These are phyloP conservation scores for Trichoderma sp. DNA, from an alignment of 2,329 filamentous ascomycete species.

Conservation along the genomic window DNA sequence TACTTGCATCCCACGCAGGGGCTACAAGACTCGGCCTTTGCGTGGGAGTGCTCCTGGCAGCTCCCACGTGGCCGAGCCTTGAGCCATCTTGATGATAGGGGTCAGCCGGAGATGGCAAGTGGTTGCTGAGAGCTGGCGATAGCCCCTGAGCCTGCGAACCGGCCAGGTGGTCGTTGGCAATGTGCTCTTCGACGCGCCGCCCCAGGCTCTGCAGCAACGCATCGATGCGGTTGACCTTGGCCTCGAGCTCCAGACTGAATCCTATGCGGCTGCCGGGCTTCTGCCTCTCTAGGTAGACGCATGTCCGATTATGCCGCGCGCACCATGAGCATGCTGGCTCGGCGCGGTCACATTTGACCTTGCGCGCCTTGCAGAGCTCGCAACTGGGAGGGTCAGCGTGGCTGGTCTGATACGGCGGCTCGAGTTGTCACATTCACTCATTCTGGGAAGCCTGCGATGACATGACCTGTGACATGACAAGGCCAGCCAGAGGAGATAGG, in stretches of 20 bases:
- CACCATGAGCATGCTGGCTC: constrained; percentile 72
- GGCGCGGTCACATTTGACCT: constrained; percentile 52
- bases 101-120: constrained; percentile 37
- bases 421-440: not conserved
- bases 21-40: constrained; percentile 5
- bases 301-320: constrained; percentile 63
- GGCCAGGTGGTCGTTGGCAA: constrained; percentile 36
- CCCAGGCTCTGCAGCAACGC: constrained; percentile 45
- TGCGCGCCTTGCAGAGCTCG: constrained; percentile 48
- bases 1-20: constrained; percentile 13
- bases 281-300: constrained; percentile 70
- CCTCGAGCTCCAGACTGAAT: constrained; percentile 62
- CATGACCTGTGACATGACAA: not conserved
- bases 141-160: constrained; percentile 27
- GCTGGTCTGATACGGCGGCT: not conserved
- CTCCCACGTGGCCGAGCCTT: not conserved
- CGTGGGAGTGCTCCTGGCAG: constrained; percentile 19
- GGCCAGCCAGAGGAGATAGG: not conserved
- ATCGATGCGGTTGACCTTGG: constrained; percentile 56
- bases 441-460: not conserved
- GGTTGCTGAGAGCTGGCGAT: constrained; percentile 40
- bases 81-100: constrained; percentile 23
- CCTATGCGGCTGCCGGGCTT: constrained; percentile 66
- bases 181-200: constrained; percentile 46
- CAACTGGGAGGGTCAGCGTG: constrained; percentile 34